Evolutionary conservation across 2,329 filamentous ascomycete genomes (phyloP).

Genomic region (Celoporthe dispersa): DNA sequence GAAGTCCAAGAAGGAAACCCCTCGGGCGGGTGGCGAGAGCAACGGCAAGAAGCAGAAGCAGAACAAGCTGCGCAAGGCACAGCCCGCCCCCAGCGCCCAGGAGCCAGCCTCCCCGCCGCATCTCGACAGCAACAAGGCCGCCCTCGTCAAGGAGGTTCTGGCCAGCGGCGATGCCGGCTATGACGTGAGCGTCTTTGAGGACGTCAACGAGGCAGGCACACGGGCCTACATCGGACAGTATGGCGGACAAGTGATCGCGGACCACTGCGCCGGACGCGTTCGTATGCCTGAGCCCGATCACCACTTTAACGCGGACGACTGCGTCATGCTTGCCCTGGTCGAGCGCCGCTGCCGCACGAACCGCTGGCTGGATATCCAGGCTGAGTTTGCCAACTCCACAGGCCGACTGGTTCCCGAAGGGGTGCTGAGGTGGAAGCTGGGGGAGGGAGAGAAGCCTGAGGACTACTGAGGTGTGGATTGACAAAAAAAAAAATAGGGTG

Average conservation of each 20-base stretch:
- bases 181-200: slow-evolving; percentile 32
- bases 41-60: slow-evolving; percentile 7
- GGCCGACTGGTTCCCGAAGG: slow-evolving; percentile 46
- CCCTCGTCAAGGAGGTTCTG: slow-evolving; percentile 19
- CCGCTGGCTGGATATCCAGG: slow-evolving; percentile 49
- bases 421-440: slow-evolving; percentile 43
- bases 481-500: not conserved
- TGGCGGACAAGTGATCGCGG: slow-evolving; percentile 5
- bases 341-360: slow-evolving; percentile 40
- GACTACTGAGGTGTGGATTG: slow-evolving; percentile 9
- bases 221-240: slow-evolving; percentile 26
- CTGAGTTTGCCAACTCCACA: slow-evolving; percentile 49
- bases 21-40: slow-evolving; percentile 23
- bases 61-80: not conserved
- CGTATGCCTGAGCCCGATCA: slow-evolving; percentile 24
- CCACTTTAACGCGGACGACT: slow-evolving; percentile 29
- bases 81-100: not conserved
- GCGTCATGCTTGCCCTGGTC: slow-evolving; percentile 41
- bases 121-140: slow-evolving; percentile 25
- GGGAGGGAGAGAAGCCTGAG: slow-evolving; percentile 35
- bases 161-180: slow-evolving; percentile 38
- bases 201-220: slow-evolving; percentile 24
- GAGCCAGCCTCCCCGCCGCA: not conserved
- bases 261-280: slow-evolving; percentile 7
- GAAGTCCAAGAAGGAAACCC: slow-evolving; percentile 10